Conservation (phyloP, 1,284 basidiomycete species). For the Waitea zeae region DNA sequence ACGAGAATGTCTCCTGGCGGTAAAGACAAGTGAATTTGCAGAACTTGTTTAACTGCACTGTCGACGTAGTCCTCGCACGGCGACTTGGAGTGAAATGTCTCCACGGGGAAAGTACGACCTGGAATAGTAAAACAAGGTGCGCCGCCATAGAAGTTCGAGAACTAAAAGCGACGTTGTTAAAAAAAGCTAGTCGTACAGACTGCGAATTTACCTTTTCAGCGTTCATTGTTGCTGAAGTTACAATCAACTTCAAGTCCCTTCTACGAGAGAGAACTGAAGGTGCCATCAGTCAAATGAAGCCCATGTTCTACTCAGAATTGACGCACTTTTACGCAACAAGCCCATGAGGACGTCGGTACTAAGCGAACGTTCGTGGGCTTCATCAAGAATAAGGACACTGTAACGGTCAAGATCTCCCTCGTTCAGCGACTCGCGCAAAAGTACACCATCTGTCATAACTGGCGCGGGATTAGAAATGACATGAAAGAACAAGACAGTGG, state of each 20-base stretch:
- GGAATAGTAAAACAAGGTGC: constrained; percentile 96
- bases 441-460: constrained; percentile 98
- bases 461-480: constrained; percentile 2
- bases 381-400: constrained; percentile 90
- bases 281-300: constrained; percentile 5
- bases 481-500: constrained; percentile 4
- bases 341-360: constrained; percentile 98
- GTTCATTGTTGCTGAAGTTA: constrained; percentile 99
- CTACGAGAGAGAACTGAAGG: constrained; percentile 70
- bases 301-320: not conserved
- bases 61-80: constrained; percentile 99
- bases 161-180: constrained; percentile 25
- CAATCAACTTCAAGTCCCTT: constrained; percentile 88
- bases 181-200: not conserved
- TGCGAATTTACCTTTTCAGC: constrained; percentile 64
- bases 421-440: constrained; percentile 88
- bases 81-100: constrained; percentile 89
- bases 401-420: constrained; percentile 93
- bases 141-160: constrained; percentile 88
- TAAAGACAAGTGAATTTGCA: constrained; percentile 89
- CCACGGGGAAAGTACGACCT: constrained; percentile 96
- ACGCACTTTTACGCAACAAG: constrained; percentile 76
- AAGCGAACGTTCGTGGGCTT: constrained; percentile 91
- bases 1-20: constrained; percentile 95
- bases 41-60: constrained; percentile 90